These are phyloP conservation scores for Vigna reflexopilosa DNA, from an alignment of 306 rosid genomes.

Conservation along the genomic window DNA sequence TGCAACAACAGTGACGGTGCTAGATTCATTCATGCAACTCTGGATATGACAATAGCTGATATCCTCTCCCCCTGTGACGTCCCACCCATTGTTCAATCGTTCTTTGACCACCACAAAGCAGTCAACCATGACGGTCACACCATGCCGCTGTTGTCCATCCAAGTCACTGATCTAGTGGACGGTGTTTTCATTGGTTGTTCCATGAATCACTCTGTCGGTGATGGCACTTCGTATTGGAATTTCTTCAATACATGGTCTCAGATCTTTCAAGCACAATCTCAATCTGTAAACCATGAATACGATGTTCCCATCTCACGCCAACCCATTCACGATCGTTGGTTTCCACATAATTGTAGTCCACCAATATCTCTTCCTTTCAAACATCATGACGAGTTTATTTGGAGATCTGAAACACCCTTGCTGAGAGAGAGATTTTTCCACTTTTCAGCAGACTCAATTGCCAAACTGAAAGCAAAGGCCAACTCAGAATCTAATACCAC, in stretches of 20 bases:
- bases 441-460: constrained; percentile 56
- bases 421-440: constrained; percentile 69
- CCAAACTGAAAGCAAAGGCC: constrained; percentile 64
- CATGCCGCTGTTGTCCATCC: constrained; percentile 57
- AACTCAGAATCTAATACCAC: constrained; percentile 34
- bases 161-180: constrained; percentile 64
- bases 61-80: constrained; percentile 67
- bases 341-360: constrained; percentile 38
- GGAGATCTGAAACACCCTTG: constrained; percentile 47
- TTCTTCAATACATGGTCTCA: constrained; percentile 70
- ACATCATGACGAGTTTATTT: constrained; percentile 51
- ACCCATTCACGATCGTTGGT: constrained; percentile 59
- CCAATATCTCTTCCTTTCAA: constrained; percentile 54
- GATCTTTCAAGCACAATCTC: constrained; percentile 49
- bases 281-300: background rate
- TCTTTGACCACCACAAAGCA: constrained; percentile 67
- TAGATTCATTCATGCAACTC: constrained; percentile 57
- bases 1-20: constrained; percentile 53
- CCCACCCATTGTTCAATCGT: constrained; percentile 58
- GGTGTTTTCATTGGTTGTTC: constrained; percentile 77
- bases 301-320: constrained; percentile 35
- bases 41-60: constrained; percentile 49
- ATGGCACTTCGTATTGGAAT: constrained; percentile 71
- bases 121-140: constrained; percentile 71
- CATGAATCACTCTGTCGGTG: constrained; percentile 54